These are phyloP conservation scores for Pseudodiploospora longispora DNA, from an alignment of 2,329 filamentous ascomycete species.

Conservation along the genomic window DNA sequence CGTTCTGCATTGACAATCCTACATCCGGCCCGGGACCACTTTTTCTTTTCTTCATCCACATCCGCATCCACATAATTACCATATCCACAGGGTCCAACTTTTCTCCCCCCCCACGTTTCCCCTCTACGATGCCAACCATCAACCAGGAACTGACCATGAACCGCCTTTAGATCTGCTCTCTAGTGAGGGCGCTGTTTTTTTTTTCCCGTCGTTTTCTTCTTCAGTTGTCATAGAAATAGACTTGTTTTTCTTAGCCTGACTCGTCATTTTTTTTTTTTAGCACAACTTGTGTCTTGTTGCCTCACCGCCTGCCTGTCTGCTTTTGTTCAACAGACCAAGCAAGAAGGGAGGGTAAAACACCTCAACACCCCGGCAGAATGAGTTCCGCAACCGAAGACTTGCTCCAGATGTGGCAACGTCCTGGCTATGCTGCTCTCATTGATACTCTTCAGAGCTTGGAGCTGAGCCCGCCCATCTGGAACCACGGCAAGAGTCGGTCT, in stretches of 20 bases:
- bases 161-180: neutral
- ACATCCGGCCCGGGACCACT: no score
- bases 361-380: neutral
- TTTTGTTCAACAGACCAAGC: no score
- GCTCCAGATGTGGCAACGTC: slow-evolving; percentile 75
- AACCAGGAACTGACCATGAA: neutral
- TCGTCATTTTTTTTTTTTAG: neutral
- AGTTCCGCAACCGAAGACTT: slow-evolving; percentile 48
- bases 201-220: neutral
- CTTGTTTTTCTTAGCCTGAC: neutral
- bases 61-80: no score
- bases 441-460: slow-evolving; percentile 58
- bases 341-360: no score
- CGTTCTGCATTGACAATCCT: no score
- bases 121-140: no score
- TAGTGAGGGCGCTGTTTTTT: neutral
- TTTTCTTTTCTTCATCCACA: no score
- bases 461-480: slow-evolving; percentile 62
- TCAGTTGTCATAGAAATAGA: neutral
- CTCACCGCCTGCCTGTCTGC: neutral
- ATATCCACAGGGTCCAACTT: no score
- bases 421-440: slow-evolving; percentile 56
- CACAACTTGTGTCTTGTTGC: neutral
- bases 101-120: no score
- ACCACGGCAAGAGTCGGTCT: slow-evolving; percentile 33